Conservation (phyloP, 106 monocot species). For the Allium fistulosum region DNA sequence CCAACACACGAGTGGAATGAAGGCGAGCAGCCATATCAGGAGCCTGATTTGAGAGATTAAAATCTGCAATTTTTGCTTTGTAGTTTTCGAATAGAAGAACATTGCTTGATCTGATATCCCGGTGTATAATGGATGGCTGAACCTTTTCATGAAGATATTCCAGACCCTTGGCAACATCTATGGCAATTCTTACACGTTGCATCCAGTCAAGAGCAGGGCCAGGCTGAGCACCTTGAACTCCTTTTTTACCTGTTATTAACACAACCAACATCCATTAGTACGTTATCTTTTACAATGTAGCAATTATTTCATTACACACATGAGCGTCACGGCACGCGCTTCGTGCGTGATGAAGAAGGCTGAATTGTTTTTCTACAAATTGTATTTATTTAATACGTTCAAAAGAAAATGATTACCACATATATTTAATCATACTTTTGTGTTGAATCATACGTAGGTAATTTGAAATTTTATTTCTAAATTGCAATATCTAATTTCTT, state of each 20-base stretch:
- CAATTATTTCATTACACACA: too few species aligned
- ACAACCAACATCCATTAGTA: too few species aligned
- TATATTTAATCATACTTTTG: too few species aligned
- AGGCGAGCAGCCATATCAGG: constrained; percentile 94
- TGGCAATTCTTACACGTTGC: constrained; percentile 79
- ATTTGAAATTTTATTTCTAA: too few species aligned
- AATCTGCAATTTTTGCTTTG: constrained; percentile 87
- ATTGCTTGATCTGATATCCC: constrained; percentile 90
- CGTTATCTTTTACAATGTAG: too few species aligned
- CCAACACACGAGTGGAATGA: constrained; percentile 89
- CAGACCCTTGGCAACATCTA: constrained; percentile 84
- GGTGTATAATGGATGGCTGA: constrained; percentile 76
- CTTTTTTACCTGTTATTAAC: constrained; percentile 55
- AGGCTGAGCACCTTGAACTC: constrained; percentile 87
- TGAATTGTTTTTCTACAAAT: too few species aligned
- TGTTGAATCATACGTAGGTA: too few species aligned
- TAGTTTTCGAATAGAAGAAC: constrained; percentile 79
- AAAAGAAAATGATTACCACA: too few species aligned
- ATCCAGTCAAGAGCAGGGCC: constrained; percentile 80
- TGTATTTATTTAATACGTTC: too few species aligned
- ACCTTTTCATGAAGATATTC: constrained; percentile 93
- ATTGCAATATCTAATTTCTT: too few species aligned
- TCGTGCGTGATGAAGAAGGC: too few species aligned
- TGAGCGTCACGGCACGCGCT: too few species aligned
- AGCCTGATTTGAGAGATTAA: constrained; percentile 83